Evolutionary conservation across 2,329 filamentous ascomycete genomes (phyloP).

Genomic region (Epicoccum sorghinum): DNA sequence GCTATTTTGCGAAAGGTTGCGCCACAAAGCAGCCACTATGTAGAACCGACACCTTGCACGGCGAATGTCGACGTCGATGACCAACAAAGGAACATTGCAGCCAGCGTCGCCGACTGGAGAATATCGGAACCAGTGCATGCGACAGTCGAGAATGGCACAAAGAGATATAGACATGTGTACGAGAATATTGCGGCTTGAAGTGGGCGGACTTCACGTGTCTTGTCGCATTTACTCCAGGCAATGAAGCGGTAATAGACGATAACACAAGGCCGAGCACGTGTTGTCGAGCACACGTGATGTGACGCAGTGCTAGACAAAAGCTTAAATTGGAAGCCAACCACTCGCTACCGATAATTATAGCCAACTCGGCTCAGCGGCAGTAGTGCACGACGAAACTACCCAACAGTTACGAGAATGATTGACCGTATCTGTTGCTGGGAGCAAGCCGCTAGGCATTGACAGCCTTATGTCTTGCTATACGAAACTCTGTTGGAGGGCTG

Average conservation of each 20-base stretch:
- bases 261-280: not conserved
- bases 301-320: constrained; percentile 3
- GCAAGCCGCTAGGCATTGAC: not conserved
- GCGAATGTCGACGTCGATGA: not conserved
- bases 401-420: not conserved
- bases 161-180: not conserved
- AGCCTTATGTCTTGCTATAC: not conserved
- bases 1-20: not conserved
- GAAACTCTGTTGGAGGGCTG: not conserved
- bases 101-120: not conserved
- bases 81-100: constrained; percentile 1
- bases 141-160: not conserved
- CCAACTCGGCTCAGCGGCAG: constrained; percentile 11
- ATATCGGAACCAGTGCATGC: not conserved
- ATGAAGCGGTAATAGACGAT: constrained; percentile 16
- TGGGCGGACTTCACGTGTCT: not conserved
- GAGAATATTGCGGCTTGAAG: not conserved
- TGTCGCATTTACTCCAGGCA: constrained; percentile 4
- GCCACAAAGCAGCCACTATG: not conserved
- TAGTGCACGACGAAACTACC: constrained; percentile 21
- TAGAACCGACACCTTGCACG: constrained; percentile 1
- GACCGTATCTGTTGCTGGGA: not conserved
- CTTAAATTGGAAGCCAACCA: constrained; percentile 9
- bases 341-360: constrained; percentile 21
- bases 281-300: constrained; percentile 3